Evolutionary conservation across 768 basidiomycete genomes (phyloP), one percentile per base, ranked within the genome.

Genomic region (Serendipita sp.): DNA sequence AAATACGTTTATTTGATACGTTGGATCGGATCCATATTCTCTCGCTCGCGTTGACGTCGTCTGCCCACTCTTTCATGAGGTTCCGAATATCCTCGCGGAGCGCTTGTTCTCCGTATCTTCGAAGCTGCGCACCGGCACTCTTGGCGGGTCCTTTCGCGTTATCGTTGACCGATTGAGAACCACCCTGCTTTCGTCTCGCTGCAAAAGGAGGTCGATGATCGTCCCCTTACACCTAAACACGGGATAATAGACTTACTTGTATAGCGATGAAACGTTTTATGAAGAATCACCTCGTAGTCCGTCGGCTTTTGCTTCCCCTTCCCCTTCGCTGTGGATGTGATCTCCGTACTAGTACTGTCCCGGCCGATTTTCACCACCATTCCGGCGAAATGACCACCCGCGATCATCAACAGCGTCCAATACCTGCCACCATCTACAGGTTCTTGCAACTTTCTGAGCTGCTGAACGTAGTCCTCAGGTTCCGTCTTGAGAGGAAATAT

Each of bases 141-240:
- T 90, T 87, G 0, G 96, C 96, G 63, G 82, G 82, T 1, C 89
- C 90, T 74, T 96, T 97, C 3, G 92, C 80, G 62, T 92, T 90
- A 72, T 99, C 96, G 66, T 98, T 94, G 2, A 85, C 65, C 1
- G 86, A 84, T 74, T 99, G 96, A 1, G 90, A 87, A 0, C 96
- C 96, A 73, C 96, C 96, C 76, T 99, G 96, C 71, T 98, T 98
- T 66, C 90, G 79, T 66, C 96, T 90, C 33, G 96, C 95, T 98
- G 63, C 22, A 56, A 13, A 5, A n/a, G 3, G 31, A 64, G 28
- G 26, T 13, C 61, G 30, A 53, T 11, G 20, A 28, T 28, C 45
- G 38, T 38, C 38, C 5, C 7, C n/a, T 61, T 68, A 3, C 61
- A n/a, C n/a, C n/a, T 68, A 66, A 14, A 2, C 14, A n/a, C 38